Conservation (phyloP, 345 rosid species). For the rapeseed (Brassica napus) region DNA sequence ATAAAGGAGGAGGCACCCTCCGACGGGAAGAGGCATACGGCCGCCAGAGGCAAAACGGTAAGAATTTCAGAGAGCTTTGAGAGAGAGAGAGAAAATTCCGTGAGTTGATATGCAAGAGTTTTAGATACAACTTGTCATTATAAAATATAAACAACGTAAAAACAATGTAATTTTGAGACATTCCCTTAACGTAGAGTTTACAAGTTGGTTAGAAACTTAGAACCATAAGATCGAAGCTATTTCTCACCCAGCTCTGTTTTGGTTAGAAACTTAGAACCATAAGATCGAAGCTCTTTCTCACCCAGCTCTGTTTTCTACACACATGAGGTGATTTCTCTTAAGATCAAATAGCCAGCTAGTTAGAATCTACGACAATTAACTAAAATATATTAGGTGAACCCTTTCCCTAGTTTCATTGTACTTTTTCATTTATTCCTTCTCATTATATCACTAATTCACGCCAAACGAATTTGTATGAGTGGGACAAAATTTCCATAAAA, state of each 20-base stretch:
- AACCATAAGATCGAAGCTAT: background rate
- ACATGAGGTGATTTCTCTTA: background rate
- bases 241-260: background rate
- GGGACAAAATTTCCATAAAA: too few species aligned
- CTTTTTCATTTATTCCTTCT: too few species aligned
- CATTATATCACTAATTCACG: too few species aligned
- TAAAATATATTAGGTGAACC: too few species aligned
- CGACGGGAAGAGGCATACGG: too few species aligned
- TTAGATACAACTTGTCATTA: background rate
- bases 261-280: background rate
- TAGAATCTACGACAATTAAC: background rate
- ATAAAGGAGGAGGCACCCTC: too few species aligned
- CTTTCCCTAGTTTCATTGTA: too few species aligned
- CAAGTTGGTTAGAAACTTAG: background rate
- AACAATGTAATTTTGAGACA: background rate
- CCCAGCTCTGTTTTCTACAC: background rate
- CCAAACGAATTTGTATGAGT: too few species aligned
- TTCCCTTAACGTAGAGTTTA: background rate
- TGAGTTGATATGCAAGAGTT: background rate
- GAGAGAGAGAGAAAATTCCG: too few species aligned
- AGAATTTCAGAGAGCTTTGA: too few species aligned
- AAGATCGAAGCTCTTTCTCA: background rate
- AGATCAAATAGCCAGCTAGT: background rate
- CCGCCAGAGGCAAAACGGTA: too few species aligned
- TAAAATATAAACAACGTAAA: too few species aligned